Evolutionary conservation across 139 green algal species (phyloP).

Genomic region (Mesostigma viride): DNA sequence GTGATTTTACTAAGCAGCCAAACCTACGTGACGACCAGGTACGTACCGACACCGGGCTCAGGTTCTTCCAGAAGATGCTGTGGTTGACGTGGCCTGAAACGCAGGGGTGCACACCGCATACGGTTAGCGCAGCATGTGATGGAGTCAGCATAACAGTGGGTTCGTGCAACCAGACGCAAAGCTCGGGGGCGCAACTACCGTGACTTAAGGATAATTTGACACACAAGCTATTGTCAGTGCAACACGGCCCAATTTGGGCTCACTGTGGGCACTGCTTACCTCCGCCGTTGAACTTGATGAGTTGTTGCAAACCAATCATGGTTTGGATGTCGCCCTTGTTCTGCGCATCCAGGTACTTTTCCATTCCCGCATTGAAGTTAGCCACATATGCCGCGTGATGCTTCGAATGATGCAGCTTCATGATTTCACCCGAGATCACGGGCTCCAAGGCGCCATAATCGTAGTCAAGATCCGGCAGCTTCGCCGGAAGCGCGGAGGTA

Average conservation of each 20-base stretch:
- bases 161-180: too few species aligned
- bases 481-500: too few species aligned
- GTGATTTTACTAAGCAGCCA: too few species aligned
- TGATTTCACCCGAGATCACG: slow-evolving; percentile 83
- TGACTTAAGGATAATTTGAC: too few species aligned
- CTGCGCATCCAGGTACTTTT: slow-evolving; percentile 68
- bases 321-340: slow-evolving; percentile 55
- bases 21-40: too few species aligned
- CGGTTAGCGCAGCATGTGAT: too few species aligned
- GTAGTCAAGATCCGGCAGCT: slow-evolving; percentile 84
- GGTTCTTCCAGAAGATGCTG: slow-evolving; percentile 91
- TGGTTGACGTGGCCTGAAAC: slow-evolving; percentile 91
- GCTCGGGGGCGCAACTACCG: too few species aligned
- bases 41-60: slow-evolving; percentile 67
- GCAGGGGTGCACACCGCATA: too few species aligned
- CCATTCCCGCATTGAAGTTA: slow-evolving; percentile 68
- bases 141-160: too few species aligned
- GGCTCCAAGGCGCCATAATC: slow-evolving; percentile 80
- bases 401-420: slow-evolving; percentile 92
- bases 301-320: slow-evolving; percentile 70
- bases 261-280: slow-evolving; percentile 7
- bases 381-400: slow-evolving; percentile 79
- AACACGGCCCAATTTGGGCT: too few species aligned
- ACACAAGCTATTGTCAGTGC: too few species aligned
- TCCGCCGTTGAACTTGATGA: slow-evolving; percentile 93